Evolutionary conservation across 2,329 filamentous ascomycete genomes (phyloP), one percentile per base, ranked within the genome.

Genomic region (Fusarium buxicola): DNA sequence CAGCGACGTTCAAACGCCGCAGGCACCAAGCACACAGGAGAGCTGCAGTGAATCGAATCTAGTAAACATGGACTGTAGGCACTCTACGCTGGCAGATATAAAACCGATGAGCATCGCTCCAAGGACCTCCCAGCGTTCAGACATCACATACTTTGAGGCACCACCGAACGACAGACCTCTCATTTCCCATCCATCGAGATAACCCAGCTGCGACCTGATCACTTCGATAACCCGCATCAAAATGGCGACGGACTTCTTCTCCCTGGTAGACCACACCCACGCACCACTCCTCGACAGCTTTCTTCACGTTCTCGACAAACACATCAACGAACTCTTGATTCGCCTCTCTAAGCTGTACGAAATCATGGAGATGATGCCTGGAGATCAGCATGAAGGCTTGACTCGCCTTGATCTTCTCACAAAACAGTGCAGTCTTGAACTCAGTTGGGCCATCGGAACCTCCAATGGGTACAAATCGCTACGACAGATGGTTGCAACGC

Each of bases 351-450:
- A 44, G 8, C 38, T 61, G 6, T 32, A 18, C 8, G 57, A 62
- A 30, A 9, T 62, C 24, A 39, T 34, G 10, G 25, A 36, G 4
- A 25, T 34, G 8, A 10, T 58, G 16, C 58, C 57, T 16, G 28
- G 21, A 31, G 15, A 45, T 5, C n/a, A 36, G 9, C 13, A 24
- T 2, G 36, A 32, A 4, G 5, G 16, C 8, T 31, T 50, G n/a
- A 18, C 21, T 28, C 47, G 38, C 2, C n/a, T 51, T 2, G 34
- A 53, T 1, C 31, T 40, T 1, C 57, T 62, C 11, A 24, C 48
- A 18, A 38, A 15, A 4, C 47, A 61, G 8, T 53, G 52, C 21
- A 40, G 51, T 25, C 13, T 44, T 3, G 57, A 60, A n/a, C n/a
- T 39, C 7, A 11, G 25, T n/a, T 57, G 58, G 58, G 24, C 31